Base-by-base conservation (phyloP, 805 yeast species). In the Yarrowia sp. region DNA sequence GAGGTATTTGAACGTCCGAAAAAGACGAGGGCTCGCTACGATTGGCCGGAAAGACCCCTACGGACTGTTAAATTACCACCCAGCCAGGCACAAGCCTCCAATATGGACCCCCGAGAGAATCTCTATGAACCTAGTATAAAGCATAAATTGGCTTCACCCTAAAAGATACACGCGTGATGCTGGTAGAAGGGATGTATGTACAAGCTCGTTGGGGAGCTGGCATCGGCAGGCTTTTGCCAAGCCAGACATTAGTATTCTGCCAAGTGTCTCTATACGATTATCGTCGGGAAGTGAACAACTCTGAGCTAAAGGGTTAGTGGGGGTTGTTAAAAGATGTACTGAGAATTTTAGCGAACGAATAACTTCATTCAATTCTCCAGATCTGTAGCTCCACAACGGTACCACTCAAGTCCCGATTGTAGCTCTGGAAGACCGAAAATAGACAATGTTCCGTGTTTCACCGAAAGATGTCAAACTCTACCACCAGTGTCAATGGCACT, bases 121-220 rank as follows among this genome's bases (percentile, higher is more conserved):
- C 22, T 8, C 9, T 15, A 7, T 0, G 8, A 53, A 53, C 58
- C 58, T 19, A 16, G 58, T 38, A 38, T 38, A 53, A 53, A 53
- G 59, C 59, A 53, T 53, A 53, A 53, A 40, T 22, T 53, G 59
- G 40, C 32, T 53, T 53, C 10, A 15, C 9, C 38, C n/a, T 15
- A 26, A 26, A 49, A 26, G 32, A 26, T 26, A 26, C 32, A 26
- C 32, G 32, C 32, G 32, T 26, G 32, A 26, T 26, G 32, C 32
- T 26, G 32, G 32, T 26, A 26, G 7, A 26, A 26, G 32, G 32
- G 32, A 26, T 5, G 32, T 26, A 26, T 26, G 32, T 26, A 26
- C 32, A 26, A 5, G 32, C 32, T 26, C 32, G 32, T 26, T 3
- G 32, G 32, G 32, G 32, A 26, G 32, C 32, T 26, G 32, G 7